These are phyloP conservation scores for Cenococcum geophilum DNA, from an alignment of 495 filamentous ascomycete species.

Conservation along the genomic window DNA sequence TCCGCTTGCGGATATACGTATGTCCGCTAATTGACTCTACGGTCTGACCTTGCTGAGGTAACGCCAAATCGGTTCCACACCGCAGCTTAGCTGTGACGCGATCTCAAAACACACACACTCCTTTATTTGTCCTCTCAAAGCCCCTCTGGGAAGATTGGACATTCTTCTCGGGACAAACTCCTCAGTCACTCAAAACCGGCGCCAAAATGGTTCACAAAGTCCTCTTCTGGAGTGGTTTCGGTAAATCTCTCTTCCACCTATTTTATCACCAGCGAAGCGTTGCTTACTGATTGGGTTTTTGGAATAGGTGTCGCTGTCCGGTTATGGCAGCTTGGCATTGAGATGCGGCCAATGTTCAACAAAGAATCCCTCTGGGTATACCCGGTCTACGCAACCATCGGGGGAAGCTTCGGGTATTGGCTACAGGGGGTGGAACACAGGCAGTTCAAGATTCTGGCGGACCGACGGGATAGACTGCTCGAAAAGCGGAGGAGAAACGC, in stretches of 20 bases:
- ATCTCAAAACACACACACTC: constrained; percentile 13
- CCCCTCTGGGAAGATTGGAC: constrained; percentile 8
- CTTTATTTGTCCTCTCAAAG: constrained; percentile 12
- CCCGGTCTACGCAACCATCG: constrained; percentile 76
- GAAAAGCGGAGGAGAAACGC: constrained; percentile 57
- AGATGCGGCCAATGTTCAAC: constrained; percentile 92
- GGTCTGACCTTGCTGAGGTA: too few relatives aligned
- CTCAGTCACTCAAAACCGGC: constrained; percentile 13
- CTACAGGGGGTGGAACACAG: constrained; percentile 74
- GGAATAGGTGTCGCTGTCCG: constrained; percentile 75
- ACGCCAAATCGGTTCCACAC: not conserved
- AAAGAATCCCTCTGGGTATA: constrained; percentile 77
- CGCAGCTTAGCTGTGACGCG: constrained; percentile 4
- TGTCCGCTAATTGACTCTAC: too few relatives aligned
- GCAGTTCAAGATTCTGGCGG: constrained; percentile 66
- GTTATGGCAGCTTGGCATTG: constrained; percentile 92
- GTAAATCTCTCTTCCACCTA: constrained; percentile 45
- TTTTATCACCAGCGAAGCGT: constrained; percentile 2
- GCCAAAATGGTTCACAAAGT: constrained; percentile 65
- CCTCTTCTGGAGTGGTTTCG: constrained; percentile 96
- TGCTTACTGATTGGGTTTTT: constrained; percentile 6
- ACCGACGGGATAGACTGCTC: constrained; percentile 68
- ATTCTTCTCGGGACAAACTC: constrained; percentile 33
- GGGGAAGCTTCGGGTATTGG: constrained; percentile 95
- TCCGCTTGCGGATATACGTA: too few relatives aligned